phyloP scores from a whole-genome alignment of 345 rosid genomes.

The Garcia nutans region DNA sequence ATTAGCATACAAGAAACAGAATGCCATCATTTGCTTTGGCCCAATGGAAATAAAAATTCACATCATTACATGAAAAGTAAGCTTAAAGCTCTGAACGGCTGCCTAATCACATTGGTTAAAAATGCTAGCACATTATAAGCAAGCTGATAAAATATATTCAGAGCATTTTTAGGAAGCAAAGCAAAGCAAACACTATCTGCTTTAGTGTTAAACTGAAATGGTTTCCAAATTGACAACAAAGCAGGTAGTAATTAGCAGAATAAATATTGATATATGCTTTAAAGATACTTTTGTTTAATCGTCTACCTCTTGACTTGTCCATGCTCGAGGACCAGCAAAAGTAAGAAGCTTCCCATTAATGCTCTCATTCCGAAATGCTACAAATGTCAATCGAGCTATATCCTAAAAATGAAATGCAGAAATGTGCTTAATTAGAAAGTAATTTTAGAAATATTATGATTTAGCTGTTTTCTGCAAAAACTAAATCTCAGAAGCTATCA shows the following conservation, averaged over 20 bases:
- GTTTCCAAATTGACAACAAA: neutral
- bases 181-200: neutral
- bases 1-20: slow-evolving; percentile 2
- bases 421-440: slow-evolving; percentile 3
- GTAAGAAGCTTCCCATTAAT: slow-evolving; percentile 74
- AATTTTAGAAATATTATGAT: neutral
- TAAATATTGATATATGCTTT: neutral
- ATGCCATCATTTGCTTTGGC: neutral
- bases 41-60: neutral
- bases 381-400: slow-evolving; percentile 80
- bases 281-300: neutral
- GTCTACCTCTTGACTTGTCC: slow-evolving; percentile 95
- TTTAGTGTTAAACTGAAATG: neutral
- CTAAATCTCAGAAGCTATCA: neutral
- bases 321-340: slow-evolving; percentile 95
- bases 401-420: slow-evolving; percentile 46
- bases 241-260: neutral
- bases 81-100: neutral
- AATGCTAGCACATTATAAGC: neutral
- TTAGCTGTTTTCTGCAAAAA: neutral
- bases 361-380: slow-evolving; percentile 80
- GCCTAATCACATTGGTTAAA: neutral
- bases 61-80: neutral
- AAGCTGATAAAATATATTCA: neutral
- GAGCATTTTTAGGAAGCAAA: neutral